Conservation (phyloP, 2,329 filamentous ascomycete species). For the Ramichloridium luteum region DNA sequence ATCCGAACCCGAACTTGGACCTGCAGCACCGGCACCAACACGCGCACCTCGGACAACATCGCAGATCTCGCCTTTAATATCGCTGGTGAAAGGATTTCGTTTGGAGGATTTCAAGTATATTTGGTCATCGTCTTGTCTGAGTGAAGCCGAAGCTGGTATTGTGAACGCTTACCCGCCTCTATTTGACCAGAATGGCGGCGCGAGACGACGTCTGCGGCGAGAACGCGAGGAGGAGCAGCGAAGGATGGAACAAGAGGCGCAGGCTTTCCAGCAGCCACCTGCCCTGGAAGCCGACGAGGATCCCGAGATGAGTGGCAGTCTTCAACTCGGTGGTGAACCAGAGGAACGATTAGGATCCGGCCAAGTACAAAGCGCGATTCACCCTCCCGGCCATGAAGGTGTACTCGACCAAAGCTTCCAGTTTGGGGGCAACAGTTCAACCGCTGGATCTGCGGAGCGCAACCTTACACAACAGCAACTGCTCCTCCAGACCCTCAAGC, state of each 20-base stretch:
- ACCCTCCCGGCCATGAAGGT: conserved; percentile 44
- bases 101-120: conserved; percentile 39
- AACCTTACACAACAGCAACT: conserved; percentile 65
- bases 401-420: conserved; percentile 21
- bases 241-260: conserved; percentile 42
- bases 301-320: conserved; percentile 63
- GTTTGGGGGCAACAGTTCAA: conserved; percentile 34
- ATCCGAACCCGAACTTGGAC: conserved; percentile 4
- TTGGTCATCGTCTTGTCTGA: conserved; percentile 37
- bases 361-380: conserved; percentile 52
- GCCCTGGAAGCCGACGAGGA: conserved; percentile 54
- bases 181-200: conserved; percentile 71
- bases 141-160: conserved; percentile 38
- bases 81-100: conserved; percentile 29
- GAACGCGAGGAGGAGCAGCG: conserved; percentile 49
- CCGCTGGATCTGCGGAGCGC: conserved; percentile 49
- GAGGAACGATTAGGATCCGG: conserved; percentile 55
- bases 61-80: conserved; percentile 21
- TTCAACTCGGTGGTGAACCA: conserved; percentile 83
- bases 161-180: conserved; percentile 57
- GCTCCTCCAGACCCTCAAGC: conserved; percentile 49
- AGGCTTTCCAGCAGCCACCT: conserved; percentile 38
- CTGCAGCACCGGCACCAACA: conserved; percentile 7
- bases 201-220: conserved; percentile 61
- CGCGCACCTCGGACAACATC: conserved; percentile 1